These are phyloP conservation scores for Lactarius hatsudake DNA, from an alignment of 768 basidiomycete species.

Conservation along the genomic window DNA sequence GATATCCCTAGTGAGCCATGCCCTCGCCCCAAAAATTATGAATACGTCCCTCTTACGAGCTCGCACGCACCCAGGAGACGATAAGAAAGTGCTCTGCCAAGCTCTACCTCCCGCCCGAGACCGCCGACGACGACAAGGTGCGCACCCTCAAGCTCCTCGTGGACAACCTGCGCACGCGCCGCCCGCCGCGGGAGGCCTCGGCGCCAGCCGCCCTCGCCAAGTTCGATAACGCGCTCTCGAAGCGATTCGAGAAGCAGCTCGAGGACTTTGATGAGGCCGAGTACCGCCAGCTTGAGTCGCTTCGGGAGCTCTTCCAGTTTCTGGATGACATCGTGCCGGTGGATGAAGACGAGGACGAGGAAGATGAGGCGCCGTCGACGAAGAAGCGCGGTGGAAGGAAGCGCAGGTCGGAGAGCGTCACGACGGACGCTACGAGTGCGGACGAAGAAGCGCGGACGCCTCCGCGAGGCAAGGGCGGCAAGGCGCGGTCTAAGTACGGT, in stretches of 20 bases:
- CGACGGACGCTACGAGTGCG: conserved; percentile 43
- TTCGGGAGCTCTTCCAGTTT: conserved; percentile 65
- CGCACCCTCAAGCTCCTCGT: conserved; percentile 60
- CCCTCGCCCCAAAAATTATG: too few relatives aligned
- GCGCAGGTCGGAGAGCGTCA: conserved; percentile 59
- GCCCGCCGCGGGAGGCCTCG: conserved; percentile 54
- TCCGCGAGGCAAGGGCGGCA: conserved; percentile 37
- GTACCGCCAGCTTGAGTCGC: conserved; percentile 58
- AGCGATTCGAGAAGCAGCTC: conserved; percentile 70
- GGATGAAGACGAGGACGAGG: conserved; percentile 54
- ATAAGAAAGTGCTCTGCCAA: conserved; percentile 49
- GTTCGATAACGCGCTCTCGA: conserved; percentile 63
- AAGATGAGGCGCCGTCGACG: conserved; percentile 35
- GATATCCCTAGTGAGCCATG: conserved; percentile 50
- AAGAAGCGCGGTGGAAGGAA: conserved; percentile 43
- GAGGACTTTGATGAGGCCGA: conserved; percentile 72
- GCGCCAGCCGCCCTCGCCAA: conserved; percentile 68
- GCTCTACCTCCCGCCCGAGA: conserved; percentile 63
- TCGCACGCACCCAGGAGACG: conserved; percentile 38
- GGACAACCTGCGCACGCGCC: conserved; percentile 55
- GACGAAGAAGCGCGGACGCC: conserved; percentile 27
- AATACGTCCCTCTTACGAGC: neutral
- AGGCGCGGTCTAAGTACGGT: conserved; percentile 34
- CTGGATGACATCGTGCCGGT: conserved; percentile 68
- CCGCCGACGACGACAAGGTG: conserved; percentile 63